Evolutionary conservation across 108 stramenopile genomes (phyloP), one percentile per base, ranked within the genome.

Genomic region (Bacterosira constricta): DNA sequence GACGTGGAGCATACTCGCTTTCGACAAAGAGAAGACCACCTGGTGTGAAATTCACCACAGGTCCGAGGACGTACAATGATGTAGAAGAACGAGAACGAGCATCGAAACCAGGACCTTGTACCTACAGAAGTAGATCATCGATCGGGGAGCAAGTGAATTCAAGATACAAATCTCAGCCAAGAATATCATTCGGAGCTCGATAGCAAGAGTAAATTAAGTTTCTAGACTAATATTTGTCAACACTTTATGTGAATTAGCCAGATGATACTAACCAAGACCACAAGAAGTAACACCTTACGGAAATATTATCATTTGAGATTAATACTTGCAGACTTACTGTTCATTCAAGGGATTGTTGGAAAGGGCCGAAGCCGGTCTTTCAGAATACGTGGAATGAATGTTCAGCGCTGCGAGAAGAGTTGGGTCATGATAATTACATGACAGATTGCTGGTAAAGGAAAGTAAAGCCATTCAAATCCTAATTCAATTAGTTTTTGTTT

Each of bases 11-110:
- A 7, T 74, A 21, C 46, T 37, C 42, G 10, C 31, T 85, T 7
- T 74, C 72, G 2, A 81, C 83, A 15, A 73, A 79, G 32, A 50
- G 55, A 32, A 50, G 75, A 50, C 77, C 80, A 12, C 57, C 63
- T 25, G 83, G 83, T 1, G 62, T 79, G 0, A 73, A 66, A 52
- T 85, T 85, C 35, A 78, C 71, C 17, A 85, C 83, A 0, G 83
- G 83, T 6, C 80, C 79, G 0, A 34, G 83, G 13, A 85, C 83
- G 1, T 85, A 78, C 67, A 81, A 85, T 58, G 80, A 85, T 51
- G 77, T 53, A 0, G 77, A 81, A 41, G 83, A 68, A 27, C 66
- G 69, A 62, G 83, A 77, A 61, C 11, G 79, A 18, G 69, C 60
- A 10, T 42, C 56, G 1, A 81, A 63, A 25, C 83, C 80, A 6